Conservation (phyloP, 257 asterid genomes). For the Capsicum chinense region DNA sequence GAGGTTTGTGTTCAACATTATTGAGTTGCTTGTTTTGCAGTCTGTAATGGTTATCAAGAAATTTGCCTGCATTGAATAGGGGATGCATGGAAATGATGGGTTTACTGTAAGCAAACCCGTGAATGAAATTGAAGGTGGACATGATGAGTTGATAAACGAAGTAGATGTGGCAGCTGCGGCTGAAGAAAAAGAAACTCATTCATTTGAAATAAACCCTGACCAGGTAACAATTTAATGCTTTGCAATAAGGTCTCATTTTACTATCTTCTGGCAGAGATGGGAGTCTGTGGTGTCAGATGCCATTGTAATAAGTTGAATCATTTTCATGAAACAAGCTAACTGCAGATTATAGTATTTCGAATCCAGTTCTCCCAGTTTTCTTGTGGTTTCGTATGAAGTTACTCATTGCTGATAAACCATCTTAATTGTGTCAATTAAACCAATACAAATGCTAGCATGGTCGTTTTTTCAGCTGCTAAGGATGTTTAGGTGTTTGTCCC, state of each 20-base stretch:
- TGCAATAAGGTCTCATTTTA: neutral
- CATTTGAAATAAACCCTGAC: slow-evolving; percentile 89
- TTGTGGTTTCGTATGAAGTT: neutral
- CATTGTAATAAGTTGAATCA: neutral
- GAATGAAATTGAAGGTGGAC: slow-evolving; percentile 84
- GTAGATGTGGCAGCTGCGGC: slow-evolving; percentile 95
- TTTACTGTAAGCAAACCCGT: slow-evolving; percentile 82
- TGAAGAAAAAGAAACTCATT: slow-evolving; percentile 96
- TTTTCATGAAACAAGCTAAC: neutral
- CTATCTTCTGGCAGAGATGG: neutral
- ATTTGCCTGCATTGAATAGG: slow-evolving; percentile 42
- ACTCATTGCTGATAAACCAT: neutral
- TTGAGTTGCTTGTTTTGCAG: neutral
- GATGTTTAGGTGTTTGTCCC: slow-evolving; percentile 15
- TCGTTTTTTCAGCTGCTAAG: neutral
- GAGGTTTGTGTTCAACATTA: slow-evolving; percentile 49
- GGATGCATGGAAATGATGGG: slow-evolving; percentile 64
- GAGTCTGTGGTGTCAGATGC: neutral
- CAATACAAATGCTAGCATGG: neutral
- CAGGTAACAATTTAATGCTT: slow-evolving; percentile 55
- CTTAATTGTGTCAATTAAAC: neutral
- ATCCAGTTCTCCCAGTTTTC: neutral
- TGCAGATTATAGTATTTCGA: neutral
- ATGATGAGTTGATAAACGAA: slow-evolving; percentile 88
- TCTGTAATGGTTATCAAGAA: slow-evolving; percentile 3